These are phyloP conservation scores for Pistacia integerrima DNA, from an alignment of 345 rosid species.

Conservation along the genomic window DNA sequence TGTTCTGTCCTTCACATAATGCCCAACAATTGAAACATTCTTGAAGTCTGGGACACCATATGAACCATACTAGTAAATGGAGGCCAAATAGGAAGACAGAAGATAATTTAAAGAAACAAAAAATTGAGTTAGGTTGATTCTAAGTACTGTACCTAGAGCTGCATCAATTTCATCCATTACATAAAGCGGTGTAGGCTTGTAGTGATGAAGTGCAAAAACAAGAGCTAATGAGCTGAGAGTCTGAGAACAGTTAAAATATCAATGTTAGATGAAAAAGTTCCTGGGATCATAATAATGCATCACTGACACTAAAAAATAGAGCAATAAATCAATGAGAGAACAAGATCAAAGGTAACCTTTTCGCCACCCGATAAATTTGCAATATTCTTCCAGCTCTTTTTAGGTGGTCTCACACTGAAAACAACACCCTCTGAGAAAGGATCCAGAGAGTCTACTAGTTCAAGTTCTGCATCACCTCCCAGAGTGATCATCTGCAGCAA, in stretches of 20 bases:
- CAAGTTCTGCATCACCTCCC: conserved; percentile 99
- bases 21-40: conserved; percentile 98
- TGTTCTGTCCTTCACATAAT: conserved; percentile 95
- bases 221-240: conserved; percentile 97
- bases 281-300: not conserved
- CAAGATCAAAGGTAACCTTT: conserved; percentile 52
- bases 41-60: conserved; percentile 71
- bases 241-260: conserved; percentile 38
- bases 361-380: conserved; percentile 97
- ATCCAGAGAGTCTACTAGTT: conserved; percentile 94
- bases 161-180: conserved; percentile 99
- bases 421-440: conserved; percentile 99
- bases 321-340: not conserved
- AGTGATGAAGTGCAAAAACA: conserved; percentile 97
- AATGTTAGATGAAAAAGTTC: not conserved
- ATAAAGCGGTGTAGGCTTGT: conserved; percentile 98
- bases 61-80: conserved; percentile 9
- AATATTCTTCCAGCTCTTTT: conserved; percentile 98
- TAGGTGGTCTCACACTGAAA: conserved; percentile 97
- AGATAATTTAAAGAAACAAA: conserved; percentile 3
- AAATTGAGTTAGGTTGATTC: not conserved
- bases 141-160: conserved; percentile 66
- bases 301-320: not conserved
- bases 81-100: not conserved
- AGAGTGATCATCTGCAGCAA: conserved; percentile 86